Conservation (phyloP, 257 asterid species). For the Oldenlandia corymbosa region DNA sequence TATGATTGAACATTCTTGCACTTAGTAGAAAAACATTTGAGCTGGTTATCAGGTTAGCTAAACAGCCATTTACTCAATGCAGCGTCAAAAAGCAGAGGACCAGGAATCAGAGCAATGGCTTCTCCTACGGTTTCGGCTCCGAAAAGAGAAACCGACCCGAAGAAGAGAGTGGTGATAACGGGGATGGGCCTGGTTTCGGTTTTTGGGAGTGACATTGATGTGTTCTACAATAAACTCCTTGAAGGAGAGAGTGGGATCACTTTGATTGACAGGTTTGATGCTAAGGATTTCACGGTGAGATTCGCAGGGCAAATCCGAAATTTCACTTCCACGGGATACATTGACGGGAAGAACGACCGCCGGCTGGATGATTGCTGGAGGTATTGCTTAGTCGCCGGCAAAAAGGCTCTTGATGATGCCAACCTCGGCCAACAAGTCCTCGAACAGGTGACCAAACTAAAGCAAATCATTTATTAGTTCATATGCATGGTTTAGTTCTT, state of each 20-base stretch:
- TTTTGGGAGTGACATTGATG: slow-evolving; percentile 41
- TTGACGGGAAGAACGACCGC: slow-evolving; percentile 43
- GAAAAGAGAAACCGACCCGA: slow-evolving; percentile 44
- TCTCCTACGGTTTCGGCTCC: slow-evolving; percentile 40
- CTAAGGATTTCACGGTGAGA: slow-evolving; percentile 33
- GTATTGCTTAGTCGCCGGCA: slow-evolving; percentile 54
- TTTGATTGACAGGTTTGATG: slow-evolving; percentile 43
- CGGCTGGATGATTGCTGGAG: slow-evolving; percentile 52
- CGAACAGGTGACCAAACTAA: slow-evolving; percentile 24
- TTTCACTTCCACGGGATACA: slow-evolving; percentile 43
- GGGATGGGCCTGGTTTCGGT: slow-evolving; percentile 61
- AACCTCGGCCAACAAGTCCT: slow-evolving; percentile 34
- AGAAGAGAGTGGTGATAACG: slow-evolving; percentile 45
- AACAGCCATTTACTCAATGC: slow-evolving; percentile 3
- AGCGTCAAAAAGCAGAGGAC: slow-evolving; percentile 23
- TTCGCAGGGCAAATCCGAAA: slow-evolving; percentile 46
- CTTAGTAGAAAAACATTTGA: no score
- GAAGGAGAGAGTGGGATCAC: slow-evolving; percentile 51
- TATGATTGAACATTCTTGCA: not conserved
- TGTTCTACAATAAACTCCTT: slow-evolving; percentile 35
- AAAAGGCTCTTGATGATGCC: slow-evolving; percentile 48
- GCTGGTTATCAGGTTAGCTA: not conserved
- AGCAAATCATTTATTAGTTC: no score
- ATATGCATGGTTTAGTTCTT: no score
- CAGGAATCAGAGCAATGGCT: slow-evolving; percentile 27